Base-by-base conservation (phyloP, 257 asterid genomes). In the Fraxinus anomala region DNA sequence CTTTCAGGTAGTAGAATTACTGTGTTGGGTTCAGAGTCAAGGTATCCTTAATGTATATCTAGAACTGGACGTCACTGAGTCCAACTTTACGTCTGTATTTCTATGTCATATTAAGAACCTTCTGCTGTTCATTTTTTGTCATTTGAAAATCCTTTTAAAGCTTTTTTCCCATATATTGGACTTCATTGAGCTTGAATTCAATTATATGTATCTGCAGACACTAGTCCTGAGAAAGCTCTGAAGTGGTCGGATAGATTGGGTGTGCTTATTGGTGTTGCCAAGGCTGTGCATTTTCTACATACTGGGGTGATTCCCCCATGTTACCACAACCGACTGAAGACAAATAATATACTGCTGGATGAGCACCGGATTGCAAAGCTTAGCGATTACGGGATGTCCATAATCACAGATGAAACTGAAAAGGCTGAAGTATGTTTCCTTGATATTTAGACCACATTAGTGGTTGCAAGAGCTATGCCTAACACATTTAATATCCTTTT, bases 221-320 rank as follows among this genome's bases (percentile, higher is more conserved):
- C 81, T 68, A 71, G 79, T 66, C 88, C 89, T 1, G 97, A 84
- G 88, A 93, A 88, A 88, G 86, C 83, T 68, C 87, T 91, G 73
- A 93, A 87, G 80, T 93, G 99, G 99, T 76, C 98, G 5, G 97
- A 93, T 65, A 89, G 99, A 89, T 81, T 95, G 83, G 90, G 90
- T 26, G 88, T 95, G 81, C 90, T 95, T 77, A 95, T 89, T 56
- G 96, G 93, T 81, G 88, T 88, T 40, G 99, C 97, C 77, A 91
- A 91, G 86, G 97, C 97, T 69, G 94, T 93, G 67, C 99, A 91
- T 85, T 95, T 93, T 83, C 94, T 95, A 73, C 99, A 91, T 75
- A 93, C 97, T 2, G 97, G 99, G 26, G 93, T 93, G 33, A 89
- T 93, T 66, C 94, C 99, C 16, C 91, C 96, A 82, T 89, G 91